Conservation (phyloP, 2,329 filamentous ascomycete species). For the Emmonsia crescens region DNA sequence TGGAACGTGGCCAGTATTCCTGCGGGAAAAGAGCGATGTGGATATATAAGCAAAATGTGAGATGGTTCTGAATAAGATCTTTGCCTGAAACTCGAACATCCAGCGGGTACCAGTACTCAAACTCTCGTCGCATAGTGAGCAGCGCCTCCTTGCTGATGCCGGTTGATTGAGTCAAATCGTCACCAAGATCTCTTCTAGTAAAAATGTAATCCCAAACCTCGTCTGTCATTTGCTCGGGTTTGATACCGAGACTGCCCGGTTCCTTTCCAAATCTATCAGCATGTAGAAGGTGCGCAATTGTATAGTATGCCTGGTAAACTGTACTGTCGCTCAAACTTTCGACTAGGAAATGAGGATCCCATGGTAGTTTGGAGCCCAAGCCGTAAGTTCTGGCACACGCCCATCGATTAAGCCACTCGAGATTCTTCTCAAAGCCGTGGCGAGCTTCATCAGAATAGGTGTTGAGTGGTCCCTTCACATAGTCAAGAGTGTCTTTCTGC, state of each 20-base stretch:
- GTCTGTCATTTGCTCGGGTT: constrained; percentile 79
- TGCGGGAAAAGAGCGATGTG: constrained; percentile 80
- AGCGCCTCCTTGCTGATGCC: constrained; percentile 65
- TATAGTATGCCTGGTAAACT: constrained; percentile 63
- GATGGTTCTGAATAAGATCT: constrained; percentile 84
- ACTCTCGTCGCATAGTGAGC: constrained; percentile 74
- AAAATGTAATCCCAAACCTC: constrained; percentile 97
- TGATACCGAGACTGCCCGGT: constrained; percentile 57
- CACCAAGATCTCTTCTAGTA: constrained; percentile 57
- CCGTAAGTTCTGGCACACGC: constrained; percentile 87
- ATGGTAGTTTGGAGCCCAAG: constrained; percentile 85
- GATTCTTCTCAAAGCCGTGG: constrained; percentile 70
- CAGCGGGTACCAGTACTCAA: constrained; percentile 94
- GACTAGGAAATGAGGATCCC: constrained; percentile 83
- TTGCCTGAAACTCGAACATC: constrained; percentile 84
- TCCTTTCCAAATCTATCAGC: constrained; percentile 74
- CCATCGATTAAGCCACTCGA: constrained; percentile 93
- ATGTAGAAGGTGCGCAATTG: constrained; percentile 56
- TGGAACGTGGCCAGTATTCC: constrained; percentile 76
- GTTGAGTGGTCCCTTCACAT: constrained; percentile 63
- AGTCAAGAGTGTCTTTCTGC: constrained; percentile 63
- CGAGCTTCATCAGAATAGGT: constrained; percentile 69
- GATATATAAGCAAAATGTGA: constrained; percentile 93
- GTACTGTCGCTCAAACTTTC: constrained; percentile 88
- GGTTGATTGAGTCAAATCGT: constrained; percentile 53